phyloP scores from a whole-genome alignment of 2,329 filamentous ascomycete species.

The Aspergillus flavus region DNA sequence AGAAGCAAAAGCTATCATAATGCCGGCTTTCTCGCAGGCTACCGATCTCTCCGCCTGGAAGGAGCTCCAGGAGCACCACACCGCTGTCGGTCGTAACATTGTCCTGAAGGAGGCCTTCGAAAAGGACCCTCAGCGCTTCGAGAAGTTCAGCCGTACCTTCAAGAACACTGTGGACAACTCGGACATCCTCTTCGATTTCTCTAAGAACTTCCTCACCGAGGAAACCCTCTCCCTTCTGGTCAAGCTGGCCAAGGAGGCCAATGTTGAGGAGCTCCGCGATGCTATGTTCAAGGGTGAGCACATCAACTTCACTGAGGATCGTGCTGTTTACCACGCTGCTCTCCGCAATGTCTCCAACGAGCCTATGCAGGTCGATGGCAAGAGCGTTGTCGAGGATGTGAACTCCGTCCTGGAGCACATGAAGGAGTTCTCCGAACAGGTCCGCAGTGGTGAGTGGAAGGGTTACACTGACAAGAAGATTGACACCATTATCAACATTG shows the following conservation, averaged over 20 bases:
- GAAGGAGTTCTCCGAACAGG: constrained; percentile 96
- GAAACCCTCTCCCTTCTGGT: constrained; percentile 86
- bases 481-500: constrained; percentile 94
- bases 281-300: constrained; percentile 96
- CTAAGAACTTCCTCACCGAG: constrained; percentile 96
- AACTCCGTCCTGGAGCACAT: constrained; percentile 93
- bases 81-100: constrained; percentile 82
- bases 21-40: constrained; percentile 65
- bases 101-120: constrained; percentile 92
- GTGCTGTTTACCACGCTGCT: constrained; percentile 93
- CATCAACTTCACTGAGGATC: constrained; percentile 98
- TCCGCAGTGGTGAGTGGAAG: constrained; percentile 94
- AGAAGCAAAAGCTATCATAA: constrained; percentile 25
- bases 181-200: constrained; percentile 97
- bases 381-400: constrained; percentile 92
- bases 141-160: constrained; percentile 87
- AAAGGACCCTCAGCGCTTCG: constrained; percentile 83
- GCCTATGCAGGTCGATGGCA: constrained; percentile 80
- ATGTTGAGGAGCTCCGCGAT: constrained; percentile 90
- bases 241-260: constrained; percentile 88
- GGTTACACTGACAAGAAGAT: constrained; percentile 97
- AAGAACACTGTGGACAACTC: constrained; percentile 73
- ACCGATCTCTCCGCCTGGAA: constrained; percentile 85
- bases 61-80: constrained; percentile 87
- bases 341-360: constrained; percentile 86